Evolutionary conservation across 139 green algal species (phyloP), one percentile per base, ranked within the genome.

Genomic region (Monoraphidium neglectum): DNA sequence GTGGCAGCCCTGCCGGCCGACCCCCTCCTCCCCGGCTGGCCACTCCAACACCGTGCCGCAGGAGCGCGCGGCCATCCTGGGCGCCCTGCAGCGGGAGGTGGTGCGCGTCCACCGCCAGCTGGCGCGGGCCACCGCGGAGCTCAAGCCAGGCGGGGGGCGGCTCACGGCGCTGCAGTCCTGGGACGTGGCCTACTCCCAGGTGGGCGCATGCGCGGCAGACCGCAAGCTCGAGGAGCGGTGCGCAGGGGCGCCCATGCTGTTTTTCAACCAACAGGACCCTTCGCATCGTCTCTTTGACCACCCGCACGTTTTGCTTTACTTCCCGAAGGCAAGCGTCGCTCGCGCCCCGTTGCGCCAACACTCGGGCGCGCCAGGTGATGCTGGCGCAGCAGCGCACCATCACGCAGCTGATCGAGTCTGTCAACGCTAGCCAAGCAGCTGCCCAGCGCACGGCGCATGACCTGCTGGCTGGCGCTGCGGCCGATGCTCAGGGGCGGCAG

Each of bases 361-460:
- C 8, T 21, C 40, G 37, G 49, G 30, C 28, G 5, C 12, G 12
- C 18, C 84, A 91, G 82, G 83, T 90, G 37, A 87, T 93, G 87
- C 69, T 90, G 49, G 74, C 80, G 5, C 87, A 92, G 84, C 86
- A 92, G 77, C 83, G 87, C 63, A 87, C 83, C n/a, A 89, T 86
- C 13, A 83, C 83, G 0, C 71, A 87, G 37, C 74, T 94, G 73
- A 72, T 92, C 30, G 72, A 76, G 16, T 56, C 90, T 43, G 69
- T 86, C 30, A 79, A 84, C 36, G 64, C 47, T 8, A 26, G 49
- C 0, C 63, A 46, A 30, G 10, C 0, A 12, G 16, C 37, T 18
- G 63, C 37, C 16, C 43, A 51, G 46, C 47, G 67, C 32, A 46
- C 64, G 69, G 60, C 24, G 62, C 36, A 12, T 65, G 51, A 23